Conservation (phyloP, 2,329 filamentous ascomycete genomes). For the Sarocladium strictum region DNA sequence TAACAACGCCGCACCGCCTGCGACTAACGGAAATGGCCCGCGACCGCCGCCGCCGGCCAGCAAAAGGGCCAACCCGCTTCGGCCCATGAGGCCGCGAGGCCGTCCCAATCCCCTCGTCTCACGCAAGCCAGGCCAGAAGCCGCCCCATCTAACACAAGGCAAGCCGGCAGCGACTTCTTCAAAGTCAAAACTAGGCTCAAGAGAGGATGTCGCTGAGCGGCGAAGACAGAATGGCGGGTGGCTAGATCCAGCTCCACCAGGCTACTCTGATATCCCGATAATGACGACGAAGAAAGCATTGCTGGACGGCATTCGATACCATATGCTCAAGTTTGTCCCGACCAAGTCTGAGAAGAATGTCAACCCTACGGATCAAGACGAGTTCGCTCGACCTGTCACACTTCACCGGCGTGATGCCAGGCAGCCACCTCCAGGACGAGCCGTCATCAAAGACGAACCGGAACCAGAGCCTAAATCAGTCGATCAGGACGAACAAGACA, state of each 20-base stretch:
- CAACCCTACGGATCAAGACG: slow-evolving; percentile 62
- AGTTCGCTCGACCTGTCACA: slow-evolving; percentile 83
- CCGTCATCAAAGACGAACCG: slow-evolving; percentile 51
- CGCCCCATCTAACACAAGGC: background rate
- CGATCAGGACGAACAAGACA: slow-evolving; percentile 55
- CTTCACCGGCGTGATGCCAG: slow-evolving; percentile 84
- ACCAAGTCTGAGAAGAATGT: slow-evolving; percentile 54
- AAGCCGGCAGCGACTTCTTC: slow-evolving; percentile 17
- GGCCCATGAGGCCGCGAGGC: slow-evolving; percentile 34
- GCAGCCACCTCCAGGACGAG: slow-evolving; percentile 57
- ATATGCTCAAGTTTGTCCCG: slow-evolving; percentile 74
- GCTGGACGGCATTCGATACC: slow-evolving; percentile 73
- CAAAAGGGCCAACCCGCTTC: slow-evolving; percentile 28
- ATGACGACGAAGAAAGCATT: slow-evolving; percentile 78
- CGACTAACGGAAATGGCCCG: background rate
- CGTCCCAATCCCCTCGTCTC: slow-evolving; percentile 57
- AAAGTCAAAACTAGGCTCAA: slow-evolving; percentile 16
- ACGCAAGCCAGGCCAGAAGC: slow-evolving; percentile 28
- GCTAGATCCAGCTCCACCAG: slow-evolving; percentile 44
- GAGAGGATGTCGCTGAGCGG: slow-evolving; percentile 32
- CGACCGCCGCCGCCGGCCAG: background rate
- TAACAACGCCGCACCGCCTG: background rate
- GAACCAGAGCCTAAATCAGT: slow-evolving; percentile 32
- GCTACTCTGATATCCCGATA: slow-evolving; percentile 57
- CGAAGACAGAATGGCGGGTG: slow-evolving; percentile 49